A percentile compares a stretch with the other conserved stretches of the same genome.
phyloP scores from a whole-genome alignment of 2,329 filamentous ascomycete species.

The Fonsecaea pedrosoi region DNA sequence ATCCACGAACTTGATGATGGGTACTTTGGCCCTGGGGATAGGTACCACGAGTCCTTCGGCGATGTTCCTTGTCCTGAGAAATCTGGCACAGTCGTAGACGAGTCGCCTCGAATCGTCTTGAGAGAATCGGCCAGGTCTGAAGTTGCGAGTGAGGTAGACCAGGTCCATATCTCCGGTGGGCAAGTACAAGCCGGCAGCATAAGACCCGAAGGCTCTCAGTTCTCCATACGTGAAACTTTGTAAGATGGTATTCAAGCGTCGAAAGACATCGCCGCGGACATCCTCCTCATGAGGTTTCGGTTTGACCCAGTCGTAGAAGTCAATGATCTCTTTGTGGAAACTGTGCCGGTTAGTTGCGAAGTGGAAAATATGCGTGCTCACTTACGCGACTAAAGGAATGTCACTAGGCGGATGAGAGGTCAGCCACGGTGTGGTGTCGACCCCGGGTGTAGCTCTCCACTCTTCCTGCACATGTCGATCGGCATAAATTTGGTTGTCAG shows the following conservation, averaged over 20 bases:
- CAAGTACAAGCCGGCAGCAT: constrained; percentile 79
- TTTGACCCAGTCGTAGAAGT: constrained; percentile 85
- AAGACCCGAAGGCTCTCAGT: constrained; percentile 86
- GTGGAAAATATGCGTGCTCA: neutral
- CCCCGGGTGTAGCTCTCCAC: constrained; percentile 21
- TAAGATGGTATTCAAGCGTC: constrained; percentile 69
- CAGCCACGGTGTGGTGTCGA: constrained; percentile 27
- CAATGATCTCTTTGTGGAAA: constrained; percentile 86
- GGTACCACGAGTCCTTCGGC: constrained; percentile 67
- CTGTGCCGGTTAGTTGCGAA: constrained; percentile 52
- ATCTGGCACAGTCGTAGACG: constrained; percentile 68
- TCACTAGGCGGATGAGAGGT: constrained; percentile 10
- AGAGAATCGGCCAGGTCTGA: constrained; percentile 53
- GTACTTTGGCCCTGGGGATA: constrained; percentile 80
- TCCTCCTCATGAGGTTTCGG: constrained; percentile 78
- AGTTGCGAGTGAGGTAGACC: constrained; percentile 73
- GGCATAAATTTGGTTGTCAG: constrained; percentile 15
- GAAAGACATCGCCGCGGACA: constrained; percentile 74
- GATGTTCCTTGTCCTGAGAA: constrained; percentile 64
- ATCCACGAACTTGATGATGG: constrained; percentile 91
- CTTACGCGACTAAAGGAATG: constrained; percentile 37
- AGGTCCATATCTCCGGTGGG: constrained; percentile 92
- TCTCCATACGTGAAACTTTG: constrained; percentile 64
- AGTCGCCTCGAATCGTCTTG: constrained; percentile 57
- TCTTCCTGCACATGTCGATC: constrained; percentile 26